These are phyloP conservation scores for Plasmodium vivax DNA, from an alignment of 169 alveolate species.

Conservation along the genomic window DNA sequence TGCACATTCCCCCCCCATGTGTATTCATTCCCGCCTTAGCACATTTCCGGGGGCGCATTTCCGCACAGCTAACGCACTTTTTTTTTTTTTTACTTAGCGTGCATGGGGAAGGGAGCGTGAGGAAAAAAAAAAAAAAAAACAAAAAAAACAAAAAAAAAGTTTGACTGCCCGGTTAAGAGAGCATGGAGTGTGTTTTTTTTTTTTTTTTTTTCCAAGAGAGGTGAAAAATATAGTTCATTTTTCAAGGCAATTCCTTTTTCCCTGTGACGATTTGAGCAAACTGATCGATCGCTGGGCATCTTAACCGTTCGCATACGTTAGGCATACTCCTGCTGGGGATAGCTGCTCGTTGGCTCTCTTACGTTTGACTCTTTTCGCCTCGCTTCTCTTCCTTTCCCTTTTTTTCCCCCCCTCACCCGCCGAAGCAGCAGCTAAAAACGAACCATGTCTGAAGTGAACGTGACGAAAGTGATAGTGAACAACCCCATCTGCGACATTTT, in stretches of 20 bases:
- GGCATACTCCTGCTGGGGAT: background rate
- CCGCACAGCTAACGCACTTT: background rate
- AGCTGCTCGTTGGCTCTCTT: background rate
- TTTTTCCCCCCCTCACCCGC: background rate
- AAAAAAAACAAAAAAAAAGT: background rate
- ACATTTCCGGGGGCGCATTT: background rate
- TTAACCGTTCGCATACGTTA: background rate
- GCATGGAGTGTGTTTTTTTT: background rate
- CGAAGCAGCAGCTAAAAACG: background rate
- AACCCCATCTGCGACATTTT: conserved; percentile 92
- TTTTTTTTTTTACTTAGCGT: background rate
- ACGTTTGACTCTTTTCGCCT: no score
- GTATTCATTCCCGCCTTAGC: background rate
- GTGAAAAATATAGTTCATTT: background rate
- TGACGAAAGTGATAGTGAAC: conserved; percentile 93
- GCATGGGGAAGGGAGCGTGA: background rate
- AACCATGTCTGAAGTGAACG: conserved; percentile 95
- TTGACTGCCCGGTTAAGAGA: background rate
- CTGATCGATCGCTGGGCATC: background rate
- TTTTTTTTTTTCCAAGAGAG: background rate
- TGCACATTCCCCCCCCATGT: background rate
- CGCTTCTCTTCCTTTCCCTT: background rate
- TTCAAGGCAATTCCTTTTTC: background rate
- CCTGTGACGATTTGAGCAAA: background rate
- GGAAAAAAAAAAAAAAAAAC: background rate